These are phyloP conservation scores for Neckera pumila DNA, from an alignment of 225 moss, liverwort and hornwort species.

Conservation along the genomic window DNA sequence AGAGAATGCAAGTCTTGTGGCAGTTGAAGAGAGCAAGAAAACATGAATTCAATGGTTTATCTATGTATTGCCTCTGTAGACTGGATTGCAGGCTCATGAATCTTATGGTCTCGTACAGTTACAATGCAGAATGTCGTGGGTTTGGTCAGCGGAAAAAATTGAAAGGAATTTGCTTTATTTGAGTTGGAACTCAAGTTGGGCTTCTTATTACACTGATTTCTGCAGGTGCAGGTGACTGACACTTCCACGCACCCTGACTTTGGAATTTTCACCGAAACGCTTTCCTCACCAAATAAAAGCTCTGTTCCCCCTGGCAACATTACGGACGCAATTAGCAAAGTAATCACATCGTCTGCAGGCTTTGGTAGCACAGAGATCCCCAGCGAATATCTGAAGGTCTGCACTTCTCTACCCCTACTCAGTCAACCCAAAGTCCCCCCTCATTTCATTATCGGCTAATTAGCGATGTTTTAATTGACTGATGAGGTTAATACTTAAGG, in stretches of 20 bases:
- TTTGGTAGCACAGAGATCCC: background rate
- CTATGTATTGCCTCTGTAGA: no score
- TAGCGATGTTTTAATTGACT: background rate
- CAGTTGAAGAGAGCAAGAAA: background rate
- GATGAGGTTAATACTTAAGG: background rate
- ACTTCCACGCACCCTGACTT: background rate
- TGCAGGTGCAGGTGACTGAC: background rate
- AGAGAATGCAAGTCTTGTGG: background rate
- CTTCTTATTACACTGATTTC: background rate
- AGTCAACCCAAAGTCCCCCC: background rate
- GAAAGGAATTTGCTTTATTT: no score
- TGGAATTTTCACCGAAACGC: background rate
- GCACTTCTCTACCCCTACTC: background rate
- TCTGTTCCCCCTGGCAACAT: background rate
- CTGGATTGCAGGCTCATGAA: background rate
- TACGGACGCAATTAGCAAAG: background rate
- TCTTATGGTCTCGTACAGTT: background rate
- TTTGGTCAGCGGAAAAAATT: background rate
- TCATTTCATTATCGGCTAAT: background rate
- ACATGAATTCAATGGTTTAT: background rate
- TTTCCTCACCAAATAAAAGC: background rate
- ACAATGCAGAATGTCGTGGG: background rate
- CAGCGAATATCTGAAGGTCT: background rate
- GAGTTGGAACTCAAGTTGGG: background rate
- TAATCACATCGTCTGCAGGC: background rate